Evolutionary conservation across 1,284 basidiomycete species (phyloP), one percentile per base, ranked within the genome.

Genomic region (Ustilago lituana): DNA sequence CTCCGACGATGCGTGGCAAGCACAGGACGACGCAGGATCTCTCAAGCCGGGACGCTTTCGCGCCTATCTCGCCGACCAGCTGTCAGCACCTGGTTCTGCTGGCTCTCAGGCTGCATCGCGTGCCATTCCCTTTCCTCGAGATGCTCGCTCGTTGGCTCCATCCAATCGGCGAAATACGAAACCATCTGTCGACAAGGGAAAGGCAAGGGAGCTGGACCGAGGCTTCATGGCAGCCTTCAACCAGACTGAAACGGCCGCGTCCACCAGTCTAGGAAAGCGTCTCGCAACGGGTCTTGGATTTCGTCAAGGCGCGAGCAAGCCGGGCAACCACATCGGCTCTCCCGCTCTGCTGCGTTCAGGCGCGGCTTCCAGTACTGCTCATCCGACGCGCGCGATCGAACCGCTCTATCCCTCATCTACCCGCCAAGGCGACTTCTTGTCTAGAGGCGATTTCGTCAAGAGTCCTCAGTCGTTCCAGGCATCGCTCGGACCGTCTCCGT

Each of bases 21-120:
- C 58, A 7, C 62, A 71, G 23, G 68, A 71, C 36, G 59, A 71
- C 8, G 63, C 68, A 31, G 68, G 63, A 19, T 71, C 68, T 31
- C 68, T 71, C 40, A 71, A 71, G 27, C 68, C 68, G 17, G 68
- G 68, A 14, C 62, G 68, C 4, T 71, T 67, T 22, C 62, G 68
- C 3, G 68, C 68, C 20, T 71, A 71, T 32, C 59, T 73, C 9
- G 59, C 66, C n/a, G 58, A 65, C 31, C 65, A 73, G 41, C 57
- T 70, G 3, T 43, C 53, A 5, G 17, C 51, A 15, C 50, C 62
- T 0, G 27, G 17, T 3, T 41, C 49, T 7, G 11, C 37, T 11
- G 50, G 36, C 9, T 15, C 36, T 4, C 14, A 50, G n/a, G 36
- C 62, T 10, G 33, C 46, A 12, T 49, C 62, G n/a, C 40, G 58